Conservation (phyloP, 2,329 filamentous ascomycete genomes). For the Fusarium incarnatum region DNA sequence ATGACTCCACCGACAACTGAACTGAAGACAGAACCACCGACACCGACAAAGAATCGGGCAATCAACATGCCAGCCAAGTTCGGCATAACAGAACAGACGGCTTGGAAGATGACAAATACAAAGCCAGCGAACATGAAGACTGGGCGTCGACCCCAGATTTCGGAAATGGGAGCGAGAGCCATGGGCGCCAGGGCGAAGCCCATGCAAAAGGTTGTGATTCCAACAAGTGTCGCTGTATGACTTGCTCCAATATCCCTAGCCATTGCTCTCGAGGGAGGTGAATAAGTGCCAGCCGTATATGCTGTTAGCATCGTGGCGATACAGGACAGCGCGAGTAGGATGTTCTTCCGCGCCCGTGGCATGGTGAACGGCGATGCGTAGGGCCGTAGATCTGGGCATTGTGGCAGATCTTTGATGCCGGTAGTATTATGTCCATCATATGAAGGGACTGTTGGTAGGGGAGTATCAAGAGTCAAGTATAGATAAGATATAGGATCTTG, state of each 20-base stretch:
- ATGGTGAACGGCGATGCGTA: slow-evolving; percentile 80
- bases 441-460: slow-evolving; percentile 49
- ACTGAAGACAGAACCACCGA: slow-evolving; percentile 82
- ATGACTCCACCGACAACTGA: slow-evolving; percentile 95
- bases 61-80: slow-evolving; percentile 79
- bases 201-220: slow-evolving; percentile 83
- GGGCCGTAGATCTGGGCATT: slow-evolving; percentile 72
- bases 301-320: slow-evolving; percentile 81
- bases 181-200: slow-evolving; percentile 89
- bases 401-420: slow-evolving; percentile 58
- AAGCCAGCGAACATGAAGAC: slow-evolving; percentile 82
- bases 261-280: slow-evolving; percentile 75
- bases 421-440: too few relatives aligned
- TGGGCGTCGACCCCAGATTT: slow-evolving; percentile 87
- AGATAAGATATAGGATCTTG: slow-evolving; percentile 52
- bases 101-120: slow-evolving; percentile 76
- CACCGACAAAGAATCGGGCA: slow-evolving; percentile 79
- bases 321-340: slow-evolving; percentile 80
- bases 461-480: slow-evolving; percentile 57
- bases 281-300: slow-evolving; percentile 84
- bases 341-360: slow-evolving; percentile 74
- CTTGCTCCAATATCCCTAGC: slow-evolving; percentile 73
- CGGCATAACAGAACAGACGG: slow-evolving; percentile 77
- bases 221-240: slow-evolving; percentile 73
- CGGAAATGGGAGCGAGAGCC: slow-evolving; percentile 87